Evolutionary conservation across 345 rosid species (phyloP).

Genomic region (Barbarea vulgaris): DNA sequence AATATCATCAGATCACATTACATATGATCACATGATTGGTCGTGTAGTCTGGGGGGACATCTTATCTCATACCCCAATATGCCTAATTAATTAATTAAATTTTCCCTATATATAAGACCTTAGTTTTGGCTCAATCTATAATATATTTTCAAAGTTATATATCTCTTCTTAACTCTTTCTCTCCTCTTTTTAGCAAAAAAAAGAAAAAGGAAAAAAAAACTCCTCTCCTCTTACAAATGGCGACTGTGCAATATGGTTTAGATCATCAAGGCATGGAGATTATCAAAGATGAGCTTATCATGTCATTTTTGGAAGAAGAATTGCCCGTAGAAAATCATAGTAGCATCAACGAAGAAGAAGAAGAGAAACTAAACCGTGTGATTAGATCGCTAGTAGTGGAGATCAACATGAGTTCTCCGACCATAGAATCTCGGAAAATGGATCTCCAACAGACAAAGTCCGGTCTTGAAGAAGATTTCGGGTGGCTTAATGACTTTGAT

Average conservation of each 20-base stretch:
- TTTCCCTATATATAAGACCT: constrained; percentile 33
- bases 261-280: constrained; percentile 35
- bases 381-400: constrained; percentile 59
- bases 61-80: constrained; percentile 27
- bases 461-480: constrained; percentile 29
- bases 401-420: constrained; percentile 41
- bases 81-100: constrained; percentile 32
- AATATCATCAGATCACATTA: constrained; percentile 24
- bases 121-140: constrained; percentile 19
- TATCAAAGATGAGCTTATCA: constrained; percentile 40
- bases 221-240: constrained; percentile 38
- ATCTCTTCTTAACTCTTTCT: neutral
- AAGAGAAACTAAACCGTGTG: constrained; percentile 46
- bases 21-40: constrained; percentile 46
- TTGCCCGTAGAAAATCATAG: constrained; percentile 35
- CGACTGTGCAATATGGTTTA: constrained; percentile 32
- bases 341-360: constrained; percentile 41
- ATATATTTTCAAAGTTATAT: constrained; percentile 12
- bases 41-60: constrained; percentile 34
- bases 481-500: constrained; percentile 35
- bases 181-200: too few species aligned
- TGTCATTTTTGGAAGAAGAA: constrained; percentile 50
- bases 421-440: constrained; percentile 4
- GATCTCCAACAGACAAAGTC: constrained; percentile 4
- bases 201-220: too few species aligned